Percentiles rank a stretch among this genome's conserved stretches.
Conservation (phyloP, 106 monocot genomes). For the Alisma plantagoaquatica region DNA sequence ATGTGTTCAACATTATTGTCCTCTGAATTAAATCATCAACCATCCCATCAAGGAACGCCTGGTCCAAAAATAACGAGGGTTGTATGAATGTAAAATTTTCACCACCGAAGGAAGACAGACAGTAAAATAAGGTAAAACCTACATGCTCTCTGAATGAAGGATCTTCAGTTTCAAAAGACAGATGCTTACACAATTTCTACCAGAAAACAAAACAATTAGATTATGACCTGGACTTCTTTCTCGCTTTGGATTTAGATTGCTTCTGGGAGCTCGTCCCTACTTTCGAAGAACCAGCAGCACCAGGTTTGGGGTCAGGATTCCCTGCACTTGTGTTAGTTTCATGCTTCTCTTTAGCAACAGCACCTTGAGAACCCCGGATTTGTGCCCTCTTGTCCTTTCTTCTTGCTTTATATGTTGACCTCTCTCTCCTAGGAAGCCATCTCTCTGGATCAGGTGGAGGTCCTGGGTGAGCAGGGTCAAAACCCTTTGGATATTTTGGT, state of each 20-base stretch:
- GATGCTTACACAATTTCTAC: too few relatives aligned
- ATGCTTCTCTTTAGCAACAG: slow-evolving; percentile 73
- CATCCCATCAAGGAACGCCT: too few relatives aligned
- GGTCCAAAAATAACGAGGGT: too few relatives aligned
- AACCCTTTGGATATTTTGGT: slow-evolving; percentile 87
- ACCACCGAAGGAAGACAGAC: too few relatives aligned
- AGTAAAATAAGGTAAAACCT: too few relatives aligned
- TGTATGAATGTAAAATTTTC: too few relatives aligned
- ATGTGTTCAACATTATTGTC: too few relatives aligned
- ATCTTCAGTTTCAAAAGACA: too few relatives aligned
- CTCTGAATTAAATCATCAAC: too few relatives aligned
- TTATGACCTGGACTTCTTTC: slow-evolving; percentile 47
- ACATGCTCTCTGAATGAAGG: too few relatives aligned
- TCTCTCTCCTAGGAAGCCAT: slow-evolving; percentile 89
- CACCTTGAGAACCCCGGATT: slow-evolving; percentile 86
- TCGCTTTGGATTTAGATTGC: slow-evolving; percentile 41
- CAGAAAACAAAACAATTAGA: too few relatives aligned
- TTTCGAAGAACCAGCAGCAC: slow-evolving; percentile 22
- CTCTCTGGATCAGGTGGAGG: slow-evolving; percentile 95
- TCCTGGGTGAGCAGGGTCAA: slow-evolving; percentile 85
- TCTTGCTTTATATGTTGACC: slow-evolving; percentile 82
- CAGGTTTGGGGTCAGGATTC: neutral
- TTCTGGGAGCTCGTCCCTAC: slow-evolving; percentile 18
- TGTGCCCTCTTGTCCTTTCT: slow-evolving; percentile 93
- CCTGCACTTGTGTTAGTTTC: slow-evolving; percentile 23